Conservation (phyloP, 1,284 basidiomycete genomes). For the Laetiporus sulphureus region DNA sequence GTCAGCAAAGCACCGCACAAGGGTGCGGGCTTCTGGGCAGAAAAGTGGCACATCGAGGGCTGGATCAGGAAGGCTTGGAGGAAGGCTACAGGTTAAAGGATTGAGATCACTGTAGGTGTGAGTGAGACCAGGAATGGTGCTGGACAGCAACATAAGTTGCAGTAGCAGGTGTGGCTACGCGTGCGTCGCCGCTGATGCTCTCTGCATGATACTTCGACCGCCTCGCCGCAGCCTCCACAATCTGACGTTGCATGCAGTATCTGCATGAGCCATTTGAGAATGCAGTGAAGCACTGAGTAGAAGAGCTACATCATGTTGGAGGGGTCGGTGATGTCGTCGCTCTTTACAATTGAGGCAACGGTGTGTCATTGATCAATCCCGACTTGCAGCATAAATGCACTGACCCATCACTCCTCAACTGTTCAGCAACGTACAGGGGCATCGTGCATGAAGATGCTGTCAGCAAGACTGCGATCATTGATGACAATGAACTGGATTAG, state of each 20-base stretch:
- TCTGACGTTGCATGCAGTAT: constrained; percentile 63
- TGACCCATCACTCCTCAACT: constrained; percentile 49
- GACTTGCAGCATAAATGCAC: not conserved
- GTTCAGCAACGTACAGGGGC: constrained; percentile 76
- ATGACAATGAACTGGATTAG: constrained; percentile 50
- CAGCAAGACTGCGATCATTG: constrained; percentile 70
- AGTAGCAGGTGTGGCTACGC: not conserved
- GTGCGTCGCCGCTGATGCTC: not conserved
- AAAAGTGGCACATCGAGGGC: constrained; percentile 54
- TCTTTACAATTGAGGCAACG: constrained; percentile 56
- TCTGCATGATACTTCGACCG: constrained; percentile 66
- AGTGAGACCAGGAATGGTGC: constrained; percentile 84
- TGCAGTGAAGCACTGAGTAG: constrained; percentile 49
- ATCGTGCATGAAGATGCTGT: constrained; percentile 60
- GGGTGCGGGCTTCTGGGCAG: constrained; percentile 79
- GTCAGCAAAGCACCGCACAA: constrained; percentile 77
- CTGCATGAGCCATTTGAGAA: constrained; percentile 46
- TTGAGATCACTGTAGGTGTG: constrained; percentile 55
- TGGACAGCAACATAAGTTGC: constrained; percentile 65
- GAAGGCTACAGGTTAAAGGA: constrained; percentile 31
- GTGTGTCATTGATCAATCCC: constrained; percentile 27
- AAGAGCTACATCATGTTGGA: constrained; percentile 47
- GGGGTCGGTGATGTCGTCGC: constrained; percentile 70
- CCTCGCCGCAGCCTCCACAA: constrained; percentile 54
- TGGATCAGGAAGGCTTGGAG: constrained; percentile 34